phyloP scores from a whole-genome alignment of 2,329 filamentous ascomycete genomes.

The Didymella lethalis region DNA sequence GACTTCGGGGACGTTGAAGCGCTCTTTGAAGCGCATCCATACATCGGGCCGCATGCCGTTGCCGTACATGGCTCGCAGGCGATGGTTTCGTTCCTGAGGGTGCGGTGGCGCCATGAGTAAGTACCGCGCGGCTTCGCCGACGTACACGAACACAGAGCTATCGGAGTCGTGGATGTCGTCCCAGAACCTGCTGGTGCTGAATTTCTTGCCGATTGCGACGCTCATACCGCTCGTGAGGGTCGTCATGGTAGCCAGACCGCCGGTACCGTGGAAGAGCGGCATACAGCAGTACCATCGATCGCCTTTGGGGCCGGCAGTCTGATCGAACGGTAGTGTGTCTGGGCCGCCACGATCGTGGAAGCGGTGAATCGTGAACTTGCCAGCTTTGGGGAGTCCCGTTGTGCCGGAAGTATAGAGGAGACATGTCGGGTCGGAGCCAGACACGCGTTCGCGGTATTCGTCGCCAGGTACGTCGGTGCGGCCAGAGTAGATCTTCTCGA shows the following conservation, averaged over 20 bases:
- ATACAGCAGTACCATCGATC: conserved; percentile 79
- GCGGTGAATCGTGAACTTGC: conserved; percentile 39
- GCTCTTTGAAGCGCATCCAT: conserved; percentile 68
- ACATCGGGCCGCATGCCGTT: conserved; percentile 74
- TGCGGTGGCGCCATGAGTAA: conserved; percentile 71
- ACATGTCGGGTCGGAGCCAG: conserved; percentile 62
- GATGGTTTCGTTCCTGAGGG: conserved; percentile 65
- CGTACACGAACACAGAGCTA: conserved; percentile 74
- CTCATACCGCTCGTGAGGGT: conserved; percentile 56
- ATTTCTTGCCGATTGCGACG: conserved; percentile 68
- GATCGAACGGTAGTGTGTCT: conserved; percentile 44
- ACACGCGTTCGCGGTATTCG: conserved; percentile 61
- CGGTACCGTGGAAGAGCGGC: conserved; percentile 79
- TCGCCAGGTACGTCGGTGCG: conserved; percentile 57
- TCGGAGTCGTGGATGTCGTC: conserved; percentile 69
- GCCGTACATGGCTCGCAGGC: conserved; percentile 67
- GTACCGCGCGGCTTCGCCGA: conserved; percentile 78
- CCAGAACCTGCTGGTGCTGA: conserved; percentile 75
- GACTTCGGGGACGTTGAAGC: conserved; percentile 68
- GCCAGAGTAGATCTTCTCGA: conserved; percentile 30
- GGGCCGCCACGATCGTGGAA: conserved; percentile 47
- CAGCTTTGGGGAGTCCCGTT: conserved; percentile 72
- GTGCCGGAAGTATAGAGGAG: conserved; percentile 79
- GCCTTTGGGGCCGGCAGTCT: conserved; percentile 47
- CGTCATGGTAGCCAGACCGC: conserved; percentile 64